Conservation (phyloP, 129 eudicot genomes). For the Saussurea involucrata region DNA sequence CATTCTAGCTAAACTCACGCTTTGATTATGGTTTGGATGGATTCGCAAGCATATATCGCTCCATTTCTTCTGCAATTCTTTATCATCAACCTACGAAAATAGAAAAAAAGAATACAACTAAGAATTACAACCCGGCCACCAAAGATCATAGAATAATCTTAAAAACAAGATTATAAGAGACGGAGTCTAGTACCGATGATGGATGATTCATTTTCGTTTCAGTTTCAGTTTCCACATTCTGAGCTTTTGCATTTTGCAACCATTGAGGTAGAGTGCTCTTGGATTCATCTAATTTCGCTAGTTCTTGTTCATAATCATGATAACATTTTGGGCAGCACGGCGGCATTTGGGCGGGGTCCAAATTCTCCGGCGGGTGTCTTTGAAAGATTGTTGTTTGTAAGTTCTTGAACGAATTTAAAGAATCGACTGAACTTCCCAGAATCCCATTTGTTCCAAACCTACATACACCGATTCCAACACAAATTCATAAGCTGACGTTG, state of each 20-base stretch:
- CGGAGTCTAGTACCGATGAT: slow-evolving; percentile 36
- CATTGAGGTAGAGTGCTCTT: slow-evolving; percentile 67
- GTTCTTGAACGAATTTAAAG: slow-evolving; percentile 43
- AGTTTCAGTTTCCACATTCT: slow-evolving; percentile 18
- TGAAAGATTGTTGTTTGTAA: slow-evolving; percentile 18
- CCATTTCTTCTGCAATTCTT: slow-evolving; percentile 77
- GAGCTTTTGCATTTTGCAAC: slow-evolving; percentile 63
- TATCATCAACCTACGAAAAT: slow-evolving; percentile 49
- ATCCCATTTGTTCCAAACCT: slow-evolving; percentile 63
- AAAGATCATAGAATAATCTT: background rate
- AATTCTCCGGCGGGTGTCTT: slow-evolving; percentile 37
- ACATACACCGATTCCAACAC: background rate
- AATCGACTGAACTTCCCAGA: slow-evolving; percentile 54
- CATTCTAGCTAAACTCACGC: slow-evolving; percentile 26
- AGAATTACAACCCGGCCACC: background rate
- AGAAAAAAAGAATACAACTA: background rate
- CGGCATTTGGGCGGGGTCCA: too few relatives aligned
- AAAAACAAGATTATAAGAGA: background rate
- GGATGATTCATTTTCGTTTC: slow-evolving; percentile 25
- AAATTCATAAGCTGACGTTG: background rate
- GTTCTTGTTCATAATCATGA: slow-evolving; percentile 66
- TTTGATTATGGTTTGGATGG: slow-evolving; percentile 64
- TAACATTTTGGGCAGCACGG: slow-evolving; percentile 71
- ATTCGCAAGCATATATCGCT: slow-evolving; percentile 63
- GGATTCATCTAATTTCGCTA: slow-evolving; percentile 35